These are phyloP conservation scores for Tricholoma bakamatsutake DNA, from an alignment of 768 basidiomycete genomes.

Conservation along the genomic window DNA sequence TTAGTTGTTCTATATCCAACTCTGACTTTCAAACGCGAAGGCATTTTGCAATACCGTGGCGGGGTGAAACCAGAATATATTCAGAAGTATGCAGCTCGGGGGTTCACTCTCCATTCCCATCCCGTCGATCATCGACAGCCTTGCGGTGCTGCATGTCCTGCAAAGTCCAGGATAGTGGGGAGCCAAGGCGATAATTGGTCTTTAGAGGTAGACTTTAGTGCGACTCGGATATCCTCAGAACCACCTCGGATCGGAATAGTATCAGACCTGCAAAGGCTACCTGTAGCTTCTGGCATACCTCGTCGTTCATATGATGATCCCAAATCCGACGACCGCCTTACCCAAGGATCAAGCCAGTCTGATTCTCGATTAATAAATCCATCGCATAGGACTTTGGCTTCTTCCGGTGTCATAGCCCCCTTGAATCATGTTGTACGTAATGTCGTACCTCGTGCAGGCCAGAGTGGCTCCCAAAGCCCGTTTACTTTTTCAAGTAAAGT, in stretches of 20 bases:
- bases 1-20: slow-evolving; percentile 8
- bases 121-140: slow-evolving; percentile 3
- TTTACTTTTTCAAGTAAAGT: neutral
- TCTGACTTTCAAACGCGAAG: slow-evolving; percentile 7
- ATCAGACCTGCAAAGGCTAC: neutral
- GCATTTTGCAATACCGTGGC: slow-evolving; percentile 4
- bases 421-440: neutral
- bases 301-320: neutral
- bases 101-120: slow-evolving; percentile 6
- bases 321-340: neutral
- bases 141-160: slow-evolving; percentile 11
- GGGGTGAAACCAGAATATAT: slow-evolving; percentile 5
- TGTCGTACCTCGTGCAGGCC: neutral
- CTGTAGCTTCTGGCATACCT: neutral
- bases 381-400: neutral
- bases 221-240: neutral
- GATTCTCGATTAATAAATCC: neutral
- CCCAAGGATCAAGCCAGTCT: neutral
- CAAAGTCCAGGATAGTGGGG: neutral
- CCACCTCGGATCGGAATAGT: neutral
- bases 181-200: slow-evolving; percentile 3
- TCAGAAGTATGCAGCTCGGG: slow-evolving; percentile 8
- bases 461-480: neutral
- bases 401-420: neutral
- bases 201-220: neutral